Evolutionary conservation across 2,329 filamentous ascomycete species (phyloP).

Genomic region (Camillea tinctor): DNA sequence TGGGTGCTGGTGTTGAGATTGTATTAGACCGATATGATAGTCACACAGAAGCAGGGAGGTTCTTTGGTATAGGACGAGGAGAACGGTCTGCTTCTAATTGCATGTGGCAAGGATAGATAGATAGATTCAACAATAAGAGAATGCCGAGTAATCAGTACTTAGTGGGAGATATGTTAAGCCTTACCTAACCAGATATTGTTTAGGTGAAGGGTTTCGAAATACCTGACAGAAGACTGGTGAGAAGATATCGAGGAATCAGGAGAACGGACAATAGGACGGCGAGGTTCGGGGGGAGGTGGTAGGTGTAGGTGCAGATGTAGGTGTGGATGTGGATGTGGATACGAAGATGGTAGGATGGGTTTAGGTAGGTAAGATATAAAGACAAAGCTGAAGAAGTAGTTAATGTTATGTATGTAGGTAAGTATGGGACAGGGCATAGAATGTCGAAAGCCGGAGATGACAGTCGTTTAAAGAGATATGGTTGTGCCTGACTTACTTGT

Average conservation of each 20-base stretch:
- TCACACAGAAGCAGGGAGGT: background rate
- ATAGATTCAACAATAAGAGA: background rate
- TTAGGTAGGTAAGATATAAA: background rate
- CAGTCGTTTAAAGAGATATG: no score
- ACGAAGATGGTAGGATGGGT: background rate
- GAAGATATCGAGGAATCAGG: background rate
- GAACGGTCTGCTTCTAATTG: background rate
- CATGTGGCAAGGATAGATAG: background rate
- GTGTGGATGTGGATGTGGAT: no score
- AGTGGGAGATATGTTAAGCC: slow-evolving; percentile 2
- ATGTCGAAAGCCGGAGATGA: no score
- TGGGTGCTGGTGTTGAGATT: background rate
- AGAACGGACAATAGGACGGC: background rate
- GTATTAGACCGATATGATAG: background rate
- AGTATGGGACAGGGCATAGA: no score
- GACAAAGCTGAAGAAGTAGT: background rate
- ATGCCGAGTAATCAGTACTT: slow-evolving; percentile 11
- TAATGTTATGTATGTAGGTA: no score
- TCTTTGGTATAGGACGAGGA: background rate
- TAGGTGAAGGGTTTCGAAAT: background rate
- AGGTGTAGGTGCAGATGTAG: slow-evolving; percentile 3
- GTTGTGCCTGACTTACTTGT: no score
- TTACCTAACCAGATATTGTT: slow-evolving; percentile 1
- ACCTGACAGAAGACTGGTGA: background rate
- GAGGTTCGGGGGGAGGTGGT: background rate